Conservation (phyloP, 306 rosid genomes). For the Ormosia emarginata region DNA sequence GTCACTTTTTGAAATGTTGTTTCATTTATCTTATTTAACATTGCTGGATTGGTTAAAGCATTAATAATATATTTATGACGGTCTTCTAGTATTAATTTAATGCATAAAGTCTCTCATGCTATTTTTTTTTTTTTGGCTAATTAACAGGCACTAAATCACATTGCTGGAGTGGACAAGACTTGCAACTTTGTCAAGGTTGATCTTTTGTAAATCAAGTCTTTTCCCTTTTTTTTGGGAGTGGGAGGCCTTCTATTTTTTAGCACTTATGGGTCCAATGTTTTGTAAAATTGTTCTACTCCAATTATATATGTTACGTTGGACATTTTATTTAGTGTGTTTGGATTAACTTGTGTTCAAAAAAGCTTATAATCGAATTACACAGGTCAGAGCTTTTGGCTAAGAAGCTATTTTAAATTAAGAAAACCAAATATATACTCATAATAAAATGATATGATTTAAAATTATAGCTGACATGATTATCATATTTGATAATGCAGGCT, state of each 20-base stretch:
- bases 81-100: not conserved
- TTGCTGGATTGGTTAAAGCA: conserved; percentile 3
- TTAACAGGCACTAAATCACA: conserved; percentile 55
- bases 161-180: conserved; percentile 50
- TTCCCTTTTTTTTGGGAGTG: not conserved
- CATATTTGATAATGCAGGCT: conserved; percentile 57
- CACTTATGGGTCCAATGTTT: not conserved
- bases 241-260: not conserved
- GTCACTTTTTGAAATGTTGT: not conserved
- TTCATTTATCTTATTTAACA: not conserved
- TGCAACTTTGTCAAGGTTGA: conserved; percentile 72
- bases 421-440: not conserved
- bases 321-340: not conserved
- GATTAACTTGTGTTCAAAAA: not conserved
- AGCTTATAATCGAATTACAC: not conserved
- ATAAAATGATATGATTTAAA: not conserved
- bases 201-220: not conserved
- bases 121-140: not conserved
- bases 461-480: not conserved
- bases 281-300: not conserved
- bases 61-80: not conserved
- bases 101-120: not conserved
- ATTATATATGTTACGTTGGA: not conserved
- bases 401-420: not conserved
- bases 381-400: not conserved